Evolutionary conservation across 1,139 yeast genomes (phyloP).

Genomic region (Geotrichum aggregatum): DNA sequence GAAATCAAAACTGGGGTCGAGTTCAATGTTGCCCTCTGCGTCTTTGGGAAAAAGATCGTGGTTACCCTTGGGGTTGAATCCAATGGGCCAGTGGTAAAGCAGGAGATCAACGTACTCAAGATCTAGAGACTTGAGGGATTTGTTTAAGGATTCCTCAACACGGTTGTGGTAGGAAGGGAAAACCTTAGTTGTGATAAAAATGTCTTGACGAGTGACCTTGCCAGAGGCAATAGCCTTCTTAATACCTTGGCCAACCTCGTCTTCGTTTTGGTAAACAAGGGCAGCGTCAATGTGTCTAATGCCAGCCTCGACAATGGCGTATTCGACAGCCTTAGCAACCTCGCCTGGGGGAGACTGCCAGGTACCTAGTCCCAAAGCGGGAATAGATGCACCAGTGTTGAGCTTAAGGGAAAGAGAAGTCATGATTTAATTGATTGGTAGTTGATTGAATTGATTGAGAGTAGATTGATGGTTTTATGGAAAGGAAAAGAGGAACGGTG

Average conservation of each 20-base stretch:
- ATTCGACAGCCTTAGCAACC: conserved; percentile 56
- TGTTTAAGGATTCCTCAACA: conserved; percentile 56
- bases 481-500: too few species aligned
- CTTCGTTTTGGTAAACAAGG: conserved; percentile 62
- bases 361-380: conserved; percentile 75
- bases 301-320: conserved; percentile 60
- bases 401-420: conserved; percentile 37
- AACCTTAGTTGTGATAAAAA: conserved; percentile 76
- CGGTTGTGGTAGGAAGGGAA: conserved; percentile 65
- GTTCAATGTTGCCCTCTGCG: conserved; percentile 45
- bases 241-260: conserved; percentile 54
- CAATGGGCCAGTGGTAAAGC: conserved; percentile 84
- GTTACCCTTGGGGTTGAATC: conserved; percentile 45
- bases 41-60: conserved; percentile 42
- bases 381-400: conserved; percentile 62
- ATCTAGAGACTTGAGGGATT: conserved; percentile 61
- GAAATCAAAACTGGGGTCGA: conserved; percentile 51
- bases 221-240: conserved; percentile 56
- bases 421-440: conserved; percentile 21
- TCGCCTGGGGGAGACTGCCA: conserved; percentile 61
- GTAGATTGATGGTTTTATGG: too few species aligned
- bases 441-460: neutral
- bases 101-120: conserved; percentile 79
- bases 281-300: conserved; percentile 82
- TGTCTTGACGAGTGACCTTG: conserved; percentile 62